Percentiles rank a stretch among this genome's conserved stretches.
Evolutionary conservation across 768 basidiomycete species (phyloP).

Genomic region (Rhizopogon rudus): DNA sequence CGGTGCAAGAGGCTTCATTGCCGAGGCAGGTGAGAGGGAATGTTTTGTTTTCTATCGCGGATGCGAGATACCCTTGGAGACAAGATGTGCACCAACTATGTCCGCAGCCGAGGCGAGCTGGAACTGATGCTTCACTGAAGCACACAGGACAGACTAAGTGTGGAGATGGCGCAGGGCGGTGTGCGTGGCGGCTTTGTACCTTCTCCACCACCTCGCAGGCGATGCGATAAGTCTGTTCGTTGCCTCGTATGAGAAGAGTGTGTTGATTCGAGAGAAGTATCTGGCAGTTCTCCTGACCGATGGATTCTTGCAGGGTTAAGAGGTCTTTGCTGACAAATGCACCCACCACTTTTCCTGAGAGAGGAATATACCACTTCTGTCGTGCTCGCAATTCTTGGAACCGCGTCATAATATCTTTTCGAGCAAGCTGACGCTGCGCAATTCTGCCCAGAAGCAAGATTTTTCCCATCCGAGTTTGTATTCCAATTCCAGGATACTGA

Average conservation of each 20-base stretch:
- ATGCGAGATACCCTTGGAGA: constrained; percentile 50
- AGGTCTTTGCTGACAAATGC: constrained; percentile 45
- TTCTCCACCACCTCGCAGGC: constrained; percentile 40
- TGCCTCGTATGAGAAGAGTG: constrained; percentile 52
- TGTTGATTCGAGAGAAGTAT: constrained; percentile 33
- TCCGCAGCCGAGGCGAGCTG: constrained; percentile 54
- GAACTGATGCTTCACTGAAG: constrained; percentile 48
- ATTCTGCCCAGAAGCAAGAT: constrained; percentile 49
- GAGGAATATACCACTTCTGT: constrained; percentile 37
- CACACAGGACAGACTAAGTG: constrained; percentile 59
- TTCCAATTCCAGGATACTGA: constrained; percentile 33
- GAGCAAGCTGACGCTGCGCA: constrained; percentile 34
- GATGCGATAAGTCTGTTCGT: constrained; percentile 27
- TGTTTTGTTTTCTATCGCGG: constrained; percentile 48
- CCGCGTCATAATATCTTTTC: constrained; percentile 42
- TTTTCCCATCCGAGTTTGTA: constrained; percentile 31
- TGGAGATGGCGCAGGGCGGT: constrained; percentile 8
- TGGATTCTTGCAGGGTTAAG: constrained; percentile 35
- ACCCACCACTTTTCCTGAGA: constrained; percentile 42
- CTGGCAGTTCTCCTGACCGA: constrained; percentile 55
- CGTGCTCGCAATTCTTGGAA: constrained; percentile 38
- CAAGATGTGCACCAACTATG: constrained; percentile 69
- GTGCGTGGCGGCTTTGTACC: constrained; percentile 23
- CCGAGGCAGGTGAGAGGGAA: constrained; percentile 79
- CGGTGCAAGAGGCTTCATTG: constrained; percentile 50